Evolutionary conservation across 2,329 filamentous ascomycete species (phyloP).

Genomic region (Diaporthe australafricana): DNA sequence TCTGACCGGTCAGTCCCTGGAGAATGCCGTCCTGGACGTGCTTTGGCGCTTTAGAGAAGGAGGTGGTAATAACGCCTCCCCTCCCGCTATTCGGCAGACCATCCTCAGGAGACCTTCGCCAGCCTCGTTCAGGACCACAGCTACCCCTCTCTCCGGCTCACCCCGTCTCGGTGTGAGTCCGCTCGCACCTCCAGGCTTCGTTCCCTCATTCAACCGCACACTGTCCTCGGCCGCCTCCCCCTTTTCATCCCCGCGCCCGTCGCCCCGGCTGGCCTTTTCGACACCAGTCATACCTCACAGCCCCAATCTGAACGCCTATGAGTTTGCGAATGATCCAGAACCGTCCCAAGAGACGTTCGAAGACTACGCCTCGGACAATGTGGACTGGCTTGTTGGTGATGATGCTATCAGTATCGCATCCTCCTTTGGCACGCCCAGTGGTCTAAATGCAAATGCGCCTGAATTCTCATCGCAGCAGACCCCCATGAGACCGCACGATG

Average conservation of each 20-base stretch:
- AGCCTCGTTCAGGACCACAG: conserved; percentile 88
- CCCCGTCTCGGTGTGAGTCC: conserved; percentile 85
- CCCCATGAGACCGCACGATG: conserved; percentile 98
- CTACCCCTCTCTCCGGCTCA: conserved; percentile 85
- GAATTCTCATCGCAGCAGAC: conserved; percentile 80
- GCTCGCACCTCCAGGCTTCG: conserved; percentile 85
- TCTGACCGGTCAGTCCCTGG: conserved; percentile 80
- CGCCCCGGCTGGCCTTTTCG: conserved; percentile 88
- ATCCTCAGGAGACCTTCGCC: conserved; percentile 92
- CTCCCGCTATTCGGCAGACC: conserved; percentile 87
- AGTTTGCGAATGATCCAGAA: conserved; percentile 86
- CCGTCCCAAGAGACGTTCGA: conserved; percentile 88
- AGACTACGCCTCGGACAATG: conserved; percentile 91
- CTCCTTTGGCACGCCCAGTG: conserved; percentile 74
- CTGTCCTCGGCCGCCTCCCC: conserved; percentile 87
- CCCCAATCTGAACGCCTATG: conserved; percentile 92
- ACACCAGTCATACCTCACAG: conserved; percentile 94
- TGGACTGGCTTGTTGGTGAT: conserved; percentile 97
- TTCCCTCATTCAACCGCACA: conserved; percentile 81
- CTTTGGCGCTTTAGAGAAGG: conserved; percentile 86
- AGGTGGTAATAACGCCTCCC: conserved; percentile 75
- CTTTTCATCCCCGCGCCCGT: conserved; percentile 93
- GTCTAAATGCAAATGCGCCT: conserved; percentile 82
- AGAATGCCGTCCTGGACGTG: conserved; percentile 90
- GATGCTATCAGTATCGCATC: conserved; percentile 85